These are phyloP conservation scores for Eucalyptus globulus DNA, from an alignment of 345 rosid species.

Conservation along the genomic window DNA sequence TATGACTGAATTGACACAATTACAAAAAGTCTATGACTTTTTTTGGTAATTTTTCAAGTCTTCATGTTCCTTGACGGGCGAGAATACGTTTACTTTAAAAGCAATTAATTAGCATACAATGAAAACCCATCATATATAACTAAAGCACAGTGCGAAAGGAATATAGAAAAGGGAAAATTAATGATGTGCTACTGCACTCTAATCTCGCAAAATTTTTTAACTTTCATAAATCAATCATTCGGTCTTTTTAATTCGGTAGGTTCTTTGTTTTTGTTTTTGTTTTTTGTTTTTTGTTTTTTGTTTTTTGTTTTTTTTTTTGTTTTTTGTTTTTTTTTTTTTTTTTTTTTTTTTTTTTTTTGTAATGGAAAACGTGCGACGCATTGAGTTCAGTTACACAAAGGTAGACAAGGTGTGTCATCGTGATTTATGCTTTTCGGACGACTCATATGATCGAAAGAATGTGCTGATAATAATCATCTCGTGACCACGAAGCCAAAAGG, in stretches of 20 bases:
- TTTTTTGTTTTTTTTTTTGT: background rate
- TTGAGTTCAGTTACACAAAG: background rate
- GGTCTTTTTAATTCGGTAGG: background rate
- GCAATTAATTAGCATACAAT: background rate
- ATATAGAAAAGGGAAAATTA: background rate
- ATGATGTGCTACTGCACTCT: background rate
- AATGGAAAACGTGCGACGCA: background rate
- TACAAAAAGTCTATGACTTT: no score
- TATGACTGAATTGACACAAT: no score
- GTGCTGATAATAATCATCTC: background rate
- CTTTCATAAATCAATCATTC: background rate
- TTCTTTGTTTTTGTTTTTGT: background rate
- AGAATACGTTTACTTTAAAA: background rate
- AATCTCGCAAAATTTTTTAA: background rate
- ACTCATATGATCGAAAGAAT: background rate
- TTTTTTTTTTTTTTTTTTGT: background rate
- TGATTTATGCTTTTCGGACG: background rate
- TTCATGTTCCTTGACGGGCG: background rate
- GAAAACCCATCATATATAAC: background rate
- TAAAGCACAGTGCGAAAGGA: background rate
- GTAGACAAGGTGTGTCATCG: background rate
- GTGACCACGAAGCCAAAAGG: background rate
- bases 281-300: background rate
- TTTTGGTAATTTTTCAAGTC: background rate
- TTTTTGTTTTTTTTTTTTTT: background rate